Evolutionary conservation across 441 rosid genomes (phyloP).

Genomic region (Daphne laureola): DNA sequence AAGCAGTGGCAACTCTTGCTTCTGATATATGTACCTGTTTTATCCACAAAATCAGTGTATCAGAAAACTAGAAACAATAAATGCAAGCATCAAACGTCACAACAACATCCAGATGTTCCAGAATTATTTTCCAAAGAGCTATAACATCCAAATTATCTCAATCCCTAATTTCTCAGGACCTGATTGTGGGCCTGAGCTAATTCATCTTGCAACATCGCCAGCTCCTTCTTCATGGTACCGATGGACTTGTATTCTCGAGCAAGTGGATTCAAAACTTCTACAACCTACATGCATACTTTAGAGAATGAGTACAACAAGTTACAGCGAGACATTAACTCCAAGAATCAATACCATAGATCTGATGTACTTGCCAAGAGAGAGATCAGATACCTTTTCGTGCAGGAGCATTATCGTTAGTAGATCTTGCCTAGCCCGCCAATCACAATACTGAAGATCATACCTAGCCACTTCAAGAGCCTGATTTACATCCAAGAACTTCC

Average conservation of each 20-base stretch:
- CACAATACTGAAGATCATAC: slow-evolving; percentile 79
- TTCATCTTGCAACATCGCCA: slow-evolving; percentile 79
- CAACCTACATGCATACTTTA: slow-evolving; percentile 42
- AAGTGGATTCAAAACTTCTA: slow-evolving; percentile 86
- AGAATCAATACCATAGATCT: background rate
- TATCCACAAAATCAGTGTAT: background rate
- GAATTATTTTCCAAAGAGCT: background rate
- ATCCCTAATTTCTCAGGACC: slow-evolving; percentile 27
- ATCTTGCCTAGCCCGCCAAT: slow-evolving; percentile 97
- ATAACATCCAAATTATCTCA: background rate
- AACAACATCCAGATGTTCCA: background rate
- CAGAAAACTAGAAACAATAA: slow-evolving; percentile 13
- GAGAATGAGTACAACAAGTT: slow-evolving; percentile 18
- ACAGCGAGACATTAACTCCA: slow-evolving; percentile 6
- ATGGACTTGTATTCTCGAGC: slow-evolving; percentile 91
- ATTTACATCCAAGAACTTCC: slow-evolving; percentile 74
- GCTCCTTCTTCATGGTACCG: slow-evolving; percentile 83
- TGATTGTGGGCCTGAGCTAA: slow-evolving; percentile 77
- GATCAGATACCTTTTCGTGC: slow-evolving; percentile 67
- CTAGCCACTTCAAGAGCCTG: slow-evolving; percentile 93
- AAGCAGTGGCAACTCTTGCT: slow-evolving; percentile 82
- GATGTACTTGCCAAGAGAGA: background rate
- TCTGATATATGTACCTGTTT: slow-evolving; percentile 90
- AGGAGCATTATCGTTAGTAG: slow-evolving; percentile 80
- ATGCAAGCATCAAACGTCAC: slow-evolving; percentile 2